phyloP scores from a whole-genome alignment of 495 filamentous ascomycete genomes.

The Penicillium soppii region DNA sequence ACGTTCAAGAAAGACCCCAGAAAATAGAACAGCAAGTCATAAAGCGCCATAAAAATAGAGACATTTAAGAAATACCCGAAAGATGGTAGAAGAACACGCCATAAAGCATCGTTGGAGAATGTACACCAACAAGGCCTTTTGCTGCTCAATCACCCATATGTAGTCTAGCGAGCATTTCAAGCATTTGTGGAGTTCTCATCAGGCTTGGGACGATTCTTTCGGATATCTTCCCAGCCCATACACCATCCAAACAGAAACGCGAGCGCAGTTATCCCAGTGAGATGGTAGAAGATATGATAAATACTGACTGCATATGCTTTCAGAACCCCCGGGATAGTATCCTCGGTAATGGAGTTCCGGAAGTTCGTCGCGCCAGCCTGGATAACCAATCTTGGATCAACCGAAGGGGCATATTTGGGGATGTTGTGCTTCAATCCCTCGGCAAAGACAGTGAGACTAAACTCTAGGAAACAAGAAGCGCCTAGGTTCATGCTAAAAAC shows the following conservation, averaged over 20 bases:
- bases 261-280: slow-evolving; percentile 23
- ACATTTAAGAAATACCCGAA: no score
- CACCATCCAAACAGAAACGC: slow-evolving; percentile 38
- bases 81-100: no score
- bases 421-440: slow-evolving; percentile 58
- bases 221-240: slow-evolving; percentile 39
- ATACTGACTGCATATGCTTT: slow-evolving; percentile 52
- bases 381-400: slow-evolving; percentile 47
- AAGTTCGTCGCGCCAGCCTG: slow-evolving; percentile 60
- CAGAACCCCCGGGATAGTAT: slow-evolving; percentile 51
- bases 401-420: slow-evolving; percentile 21
- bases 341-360: slow-evolving; percentile 34
- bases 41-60: no score
- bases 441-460: slow-evolving; percentile 66
- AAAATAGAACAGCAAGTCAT: no score
- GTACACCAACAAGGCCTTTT: no score
- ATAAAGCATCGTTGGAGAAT: no score
- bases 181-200: no score
- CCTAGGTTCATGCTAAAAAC: slow-evolving; percentile 61
- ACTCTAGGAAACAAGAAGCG: slow-evolving; percentile 64
- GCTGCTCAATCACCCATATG: no score
- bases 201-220: slow-evolving; percentile 6
- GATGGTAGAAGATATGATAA: slow-evolving; percentile 40
- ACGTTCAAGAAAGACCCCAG: no score
- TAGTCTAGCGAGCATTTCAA: no score